phyloP scores from a whole-genome alignment of 2,329 filamentous ascomycete genomes.

The Cladophialophora chaetospira region DNA sequence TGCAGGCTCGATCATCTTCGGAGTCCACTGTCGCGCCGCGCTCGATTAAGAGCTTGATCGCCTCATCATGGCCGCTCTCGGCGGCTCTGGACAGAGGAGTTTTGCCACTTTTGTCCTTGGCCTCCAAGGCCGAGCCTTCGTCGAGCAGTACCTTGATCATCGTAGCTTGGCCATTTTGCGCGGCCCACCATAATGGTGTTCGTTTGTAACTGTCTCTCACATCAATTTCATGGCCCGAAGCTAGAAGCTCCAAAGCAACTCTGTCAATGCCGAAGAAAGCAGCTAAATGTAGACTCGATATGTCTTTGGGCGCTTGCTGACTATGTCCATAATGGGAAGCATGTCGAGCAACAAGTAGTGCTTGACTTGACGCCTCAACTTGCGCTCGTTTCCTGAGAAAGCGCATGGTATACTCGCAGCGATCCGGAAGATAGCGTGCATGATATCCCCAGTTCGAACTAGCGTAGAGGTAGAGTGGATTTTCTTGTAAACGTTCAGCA shows the following conservation, averaged over 20 bases:
- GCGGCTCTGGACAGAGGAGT: constrained; percentile 17
- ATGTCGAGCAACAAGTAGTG: neutral
- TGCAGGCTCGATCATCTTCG: neutral
- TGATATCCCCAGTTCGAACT: constrained; percentile 3
- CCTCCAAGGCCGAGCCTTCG: neutral
- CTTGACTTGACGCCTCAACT: constrained; percentile 6
- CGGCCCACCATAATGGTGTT: constrained; percentile 14
- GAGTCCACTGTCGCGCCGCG: constrained; percentile 14
- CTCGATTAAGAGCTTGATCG: constrained; percentile 15
- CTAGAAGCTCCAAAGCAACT: neutral
- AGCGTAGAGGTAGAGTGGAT: constrained; percentile 4
- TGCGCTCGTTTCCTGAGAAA: constrained; percentile 4
- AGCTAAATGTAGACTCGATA: constrained; percentile 33
- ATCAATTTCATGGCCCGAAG: neutral
- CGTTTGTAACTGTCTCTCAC: neutral
- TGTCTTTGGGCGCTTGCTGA: constrained; percentile 16
- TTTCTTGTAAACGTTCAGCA: neutral
- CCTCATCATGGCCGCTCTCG: constrained; percentile 11
- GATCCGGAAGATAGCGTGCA: neutral
- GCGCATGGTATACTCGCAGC: neutral
- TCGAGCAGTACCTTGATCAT: constrained; percentile 22
- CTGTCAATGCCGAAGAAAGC: constrained; percentile 32
- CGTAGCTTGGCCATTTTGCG: constrained; percentile 12
- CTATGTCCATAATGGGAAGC: neutral
- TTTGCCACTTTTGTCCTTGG: constrained; percentile 5